These are phyloP conservation scores for Colletotrichum lupini DNA, from an alignment of 2,329 filamentous ascomycete genomes.

Conservation along the genomic window DNA sequence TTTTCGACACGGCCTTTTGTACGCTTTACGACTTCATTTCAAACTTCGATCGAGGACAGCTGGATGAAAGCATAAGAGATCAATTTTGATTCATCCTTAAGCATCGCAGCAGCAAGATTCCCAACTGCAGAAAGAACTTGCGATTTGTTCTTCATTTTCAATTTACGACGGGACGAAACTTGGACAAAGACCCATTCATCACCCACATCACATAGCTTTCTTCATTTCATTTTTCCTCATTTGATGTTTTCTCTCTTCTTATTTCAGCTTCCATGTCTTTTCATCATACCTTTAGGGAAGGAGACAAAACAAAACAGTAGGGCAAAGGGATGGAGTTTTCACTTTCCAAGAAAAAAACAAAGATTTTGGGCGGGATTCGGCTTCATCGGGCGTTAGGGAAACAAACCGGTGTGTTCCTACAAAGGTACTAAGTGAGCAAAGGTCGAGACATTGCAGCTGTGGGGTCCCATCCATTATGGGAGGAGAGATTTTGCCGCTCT, in stretches of 20 bases:
- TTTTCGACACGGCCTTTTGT: conserved; percentile 27
- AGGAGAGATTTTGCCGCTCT: background rate
- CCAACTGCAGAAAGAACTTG: background rate
- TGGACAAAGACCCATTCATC: conserved; percentile 22
- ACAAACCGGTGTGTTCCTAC: conserved; percentile 17
- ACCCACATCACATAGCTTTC: conserved; percentile 23
- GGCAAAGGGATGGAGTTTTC: conserved; percentile 17
- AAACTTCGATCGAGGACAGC: conserved; percentile 5
- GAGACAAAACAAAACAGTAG: conserved; percentile 28
- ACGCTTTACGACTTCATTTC: conserved; percentile 28
- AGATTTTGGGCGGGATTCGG: background rate
- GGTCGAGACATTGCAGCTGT: background rate
- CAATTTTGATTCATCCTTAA: background rate
- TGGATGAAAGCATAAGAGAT: conserved; percentile 19
- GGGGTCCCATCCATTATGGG: background rate
- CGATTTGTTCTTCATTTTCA: background rate
- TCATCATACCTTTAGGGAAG: conserved; percentile 25
- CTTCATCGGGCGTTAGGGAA: conserved; percentile 26
- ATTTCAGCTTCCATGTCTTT: background rate
- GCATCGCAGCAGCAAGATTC: conserved; percentile 9
- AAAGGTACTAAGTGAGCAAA: conserved; percentile 1
- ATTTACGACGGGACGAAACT: conserved; percentile 27
- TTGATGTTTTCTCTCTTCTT: conserved; percentile 10
- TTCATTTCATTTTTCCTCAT: conserved; percentile 12
- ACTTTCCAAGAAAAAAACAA: conserved; percentile 16